Evolutionary conservation across 2,329 filamentous ascomycete species (phyloP).

Genomic region (Trichoderma guizhouense): DNA sequence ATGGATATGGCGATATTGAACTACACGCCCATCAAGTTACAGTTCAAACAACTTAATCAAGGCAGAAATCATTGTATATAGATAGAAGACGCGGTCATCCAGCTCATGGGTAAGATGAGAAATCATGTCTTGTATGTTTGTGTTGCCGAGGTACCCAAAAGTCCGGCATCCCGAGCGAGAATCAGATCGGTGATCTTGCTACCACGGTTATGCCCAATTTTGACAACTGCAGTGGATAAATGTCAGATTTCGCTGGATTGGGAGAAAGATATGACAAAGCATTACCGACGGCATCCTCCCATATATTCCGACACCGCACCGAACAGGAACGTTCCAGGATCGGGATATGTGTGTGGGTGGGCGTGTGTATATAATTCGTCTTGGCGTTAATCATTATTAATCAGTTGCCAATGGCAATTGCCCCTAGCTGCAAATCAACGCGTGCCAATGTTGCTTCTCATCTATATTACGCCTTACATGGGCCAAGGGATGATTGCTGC

Average conservation of each 20-base stretch:
- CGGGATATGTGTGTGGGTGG: not conserved
- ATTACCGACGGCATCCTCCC: not conserved
- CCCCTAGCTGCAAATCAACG: not conserved
- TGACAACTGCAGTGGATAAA: not conserved
- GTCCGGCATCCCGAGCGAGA: not conserved
- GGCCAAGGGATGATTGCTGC: not conserved
- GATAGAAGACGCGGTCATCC: too few species aligned
- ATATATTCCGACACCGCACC: not conserved
- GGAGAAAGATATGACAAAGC: not conserved
- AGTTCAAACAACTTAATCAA: not conserved
- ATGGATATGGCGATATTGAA: not conserved
- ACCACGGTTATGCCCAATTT: not conserved
- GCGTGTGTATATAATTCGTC: not conserved
- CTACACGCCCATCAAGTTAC: not conserved
- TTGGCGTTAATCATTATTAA: not conserved
- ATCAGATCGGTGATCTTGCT: not conserved
- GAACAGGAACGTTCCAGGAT: not conserved
- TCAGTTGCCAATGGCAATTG: not conserved
- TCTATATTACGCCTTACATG: not conserved
- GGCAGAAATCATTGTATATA: too few species aligned
- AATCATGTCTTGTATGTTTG: too few species aligned
- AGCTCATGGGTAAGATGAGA: too few species aligned
- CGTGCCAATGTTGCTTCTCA: not conserved
- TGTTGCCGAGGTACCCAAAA: not conserved
- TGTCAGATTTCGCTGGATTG: not conserved